Percentiles rank a stretch among this genome's conserved stretches.
phyloP scores from a whole-genome alignment of 768 basidiomycete genomes.

The Chalciporus pseudorubinellus region DNA sequence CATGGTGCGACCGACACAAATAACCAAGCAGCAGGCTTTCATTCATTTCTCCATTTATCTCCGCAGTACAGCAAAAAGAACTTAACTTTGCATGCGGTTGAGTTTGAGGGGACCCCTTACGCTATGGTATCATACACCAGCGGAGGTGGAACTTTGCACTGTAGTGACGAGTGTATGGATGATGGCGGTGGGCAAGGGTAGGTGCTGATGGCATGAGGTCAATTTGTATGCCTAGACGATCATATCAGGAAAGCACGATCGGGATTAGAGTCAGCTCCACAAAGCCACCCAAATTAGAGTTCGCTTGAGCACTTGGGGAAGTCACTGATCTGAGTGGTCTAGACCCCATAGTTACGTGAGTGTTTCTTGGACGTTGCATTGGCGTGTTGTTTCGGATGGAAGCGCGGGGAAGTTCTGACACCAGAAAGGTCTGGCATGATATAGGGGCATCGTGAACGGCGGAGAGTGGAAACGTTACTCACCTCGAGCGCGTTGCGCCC shows the following conservation, averaged over 20 bases:
- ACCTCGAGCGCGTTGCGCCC: too few relatives aligned
- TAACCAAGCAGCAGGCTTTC: conserved; percentile 7
- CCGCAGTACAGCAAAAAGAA: conserved; percentile 16
- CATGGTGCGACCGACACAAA: conserved; percentile 5
- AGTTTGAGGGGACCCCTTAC: conserved; percentile 20
- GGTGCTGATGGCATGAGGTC: too few relatives aligned
- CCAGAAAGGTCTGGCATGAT: not conserved
- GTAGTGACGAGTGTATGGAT: not conserved
- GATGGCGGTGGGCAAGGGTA: not conserved
- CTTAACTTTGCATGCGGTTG: not conserved
- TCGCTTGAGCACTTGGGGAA: too few relatives aligned
- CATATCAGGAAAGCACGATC: too few relatives aligned
- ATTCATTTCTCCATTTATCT: conserved; percentile 22
- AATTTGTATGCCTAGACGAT: too few relatives aligned
- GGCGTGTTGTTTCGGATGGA: not conserved
- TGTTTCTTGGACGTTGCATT: not conserved
- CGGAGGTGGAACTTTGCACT: not conserved
- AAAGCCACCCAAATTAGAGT: too few relatives aligned
- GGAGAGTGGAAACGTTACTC: too few relatives aligned
- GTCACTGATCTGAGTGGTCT: too few relatives aligned
- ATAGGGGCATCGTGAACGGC: not conserved
- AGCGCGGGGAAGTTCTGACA: not conserved
- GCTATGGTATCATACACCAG: conserved; percentile 1
- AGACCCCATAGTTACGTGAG: not conserved
- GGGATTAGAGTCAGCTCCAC: too few relatives aligned